Percentiles rank a stretch among this genome's conserved stretches.
Evolutionary conservation across 2,329 filamentous ascomycete species (phyloP).

Genomic region (Torrubiellomyces zombiae): DNA sequence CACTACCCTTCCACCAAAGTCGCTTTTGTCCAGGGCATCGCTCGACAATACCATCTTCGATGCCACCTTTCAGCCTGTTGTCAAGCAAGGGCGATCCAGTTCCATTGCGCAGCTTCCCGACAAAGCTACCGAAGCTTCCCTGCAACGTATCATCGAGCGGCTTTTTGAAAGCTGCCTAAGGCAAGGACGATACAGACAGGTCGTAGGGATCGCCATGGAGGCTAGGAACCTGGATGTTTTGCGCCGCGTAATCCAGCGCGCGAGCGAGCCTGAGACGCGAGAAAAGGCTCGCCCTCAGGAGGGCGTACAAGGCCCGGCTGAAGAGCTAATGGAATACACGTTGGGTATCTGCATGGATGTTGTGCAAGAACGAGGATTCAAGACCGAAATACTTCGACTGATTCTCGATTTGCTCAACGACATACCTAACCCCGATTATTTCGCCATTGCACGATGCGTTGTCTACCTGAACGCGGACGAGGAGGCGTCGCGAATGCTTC

Average conservation of each 20-base stretch:
- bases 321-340: constrained; percentile 94
- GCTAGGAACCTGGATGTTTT: constrained; percentile 83
- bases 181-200: constrained; percentile 80
- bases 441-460: constrained; percentile 93
- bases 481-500: constrained; percentile 75
- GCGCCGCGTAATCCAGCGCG: constrained; percentile 70
- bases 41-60: constrained; percentile 46
- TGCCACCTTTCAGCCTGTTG: constrained; percentile 34
- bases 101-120: constrained; percentile 51
- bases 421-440: constrained; percentile 86
- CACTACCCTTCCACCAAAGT: constrained; percentile 83
- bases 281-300: constrained; percentile 38
- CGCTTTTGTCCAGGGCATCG: constrained; percentile 72
- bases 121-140: constrained; percentile 57
- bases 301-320: constrained; percentile 43
- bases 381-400: constrained; percentile 69
- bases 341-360: constrained; percentile 95
- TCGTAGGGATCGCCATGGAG: constrained; percentile 92
- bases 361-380: constrained; percentile 79
- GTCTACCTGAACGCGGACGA: constrained; percentile 88
- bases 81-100: constrained; percentile 35
- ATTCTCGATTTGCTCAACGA: constrained; percentile 93
- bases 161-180: constrained; percentile 82
- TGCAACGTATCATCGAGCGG: constrained; percentile 72
- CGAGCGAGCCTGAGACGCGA: constrained; percentile 70